These are phyloP conservation scores for Cynanchum wilfordii DNA, from an alignment of 257 asterid species.

Conservation along the genomic window DNA sequence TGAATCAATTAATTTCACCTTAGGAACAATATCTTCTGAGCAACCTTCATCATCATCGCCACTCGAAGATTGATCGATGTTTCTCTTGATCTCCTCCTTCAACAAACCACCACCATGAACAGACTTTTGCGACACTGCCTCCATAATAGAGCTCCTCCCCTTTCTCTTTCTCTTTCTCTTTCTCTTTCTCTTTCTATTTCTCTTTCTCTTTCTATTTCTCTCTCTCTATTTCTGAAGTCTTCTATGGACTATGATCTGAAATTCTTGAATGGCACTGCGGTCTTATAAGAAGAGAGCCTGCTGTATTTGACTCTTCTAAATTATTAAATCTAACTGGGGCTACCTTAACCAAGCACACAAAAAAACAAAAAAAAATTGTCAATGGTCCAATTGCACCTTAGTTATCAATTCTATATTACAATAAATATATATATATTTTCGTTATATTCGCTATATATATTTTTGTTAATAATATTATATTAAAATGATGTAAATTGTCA, in stretches of 20 bases:
- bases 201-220: slow-evolving; percentile 14
- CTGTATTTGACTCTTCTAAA: slow-evolving; percentile 58
- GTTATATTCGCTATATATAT: no score
- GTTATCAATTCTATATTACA: slow-evolving; percentile 9
- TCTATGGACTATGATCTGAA: slow-evolving; percentile 17
- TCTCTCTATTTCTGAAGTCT: slow-evolving; percentile 17
- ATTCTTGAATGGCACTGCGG: slow-evolving; percentile 24
- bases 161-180: slow-evolving; percentile 17
- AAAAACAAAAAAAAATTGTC: slow-evolving; percentile 59
- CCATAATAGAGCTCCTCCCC: slow-evolving; percentile 33
- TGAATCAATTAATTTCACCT: slow-evolving; percentile 33
- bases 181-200: slow-evolving; percentile 19
- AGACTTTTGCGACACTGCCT: slow-evolving; percentile 38
- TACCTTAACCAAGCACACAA: slow-evolving; percentile 32
- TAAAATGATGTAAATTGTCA: no score
- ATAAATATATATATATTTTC: not conserved
- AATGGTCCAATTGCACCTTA: slow-evolving; percentile 47
- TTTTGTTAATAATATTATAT: no score
- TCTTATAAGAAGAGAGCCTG: slow-evolving; percentile 44
- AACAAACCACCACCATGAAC: slow-evolving; percentile 24
- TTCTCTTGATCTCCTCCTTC: slow-evolving; percentile 33
- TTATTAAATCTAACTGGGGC: slow-evolving; percentile 37
- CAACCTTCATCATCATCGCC: slow-evolving; percentile 38
- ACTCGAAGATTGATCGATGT: slow-evolving; percentile 18
- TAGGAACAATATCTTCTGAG: slow-evolving; percentile 33